These are phyloP conservation scores for Amanita brunnescens DNA, from an alignment of 768 basidiomycete genomes.

Conservation along the genomic window DNA sequence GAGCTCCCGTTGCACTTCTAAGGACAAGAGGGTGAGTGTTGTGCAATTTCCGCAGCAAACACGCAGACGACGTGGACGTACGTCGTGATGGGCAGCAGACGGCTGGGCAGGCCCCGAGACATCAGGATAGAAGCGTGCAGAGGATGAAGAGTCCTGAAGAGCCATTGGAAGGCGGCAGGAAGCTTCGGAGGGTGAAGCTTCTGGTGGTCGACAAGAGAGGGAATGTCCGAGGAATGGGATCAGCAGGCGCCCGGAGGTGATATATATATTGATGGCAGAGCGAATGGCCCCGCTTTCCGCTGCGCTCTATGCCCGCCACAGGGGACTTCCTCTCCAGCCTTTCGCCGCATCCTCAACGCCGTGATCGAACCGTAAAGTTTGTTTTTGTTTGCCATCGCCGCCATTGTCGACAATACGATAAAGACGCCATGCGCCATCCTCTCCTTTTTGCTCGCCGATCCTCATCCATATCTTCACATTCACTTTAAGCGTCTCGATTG, in stretches of 20 bases:
- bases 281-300: not conserved
- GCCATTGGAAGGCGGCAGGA: not conserved
- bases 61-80: not conserved
- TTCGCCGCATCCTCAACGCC: not conserved
- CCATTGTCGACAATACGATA: no score
- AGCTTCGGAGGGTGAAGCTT: no score
- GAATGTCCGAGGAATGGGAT: not conserved
- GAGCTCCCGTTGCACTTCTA: not conserved
- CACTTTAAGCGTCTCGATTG: constrained; percentile 2
- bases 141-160: not conserved
- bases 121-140: constrained; percentile 1
- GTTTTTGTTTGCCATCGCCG: not conserved
- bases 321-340: not conserved
- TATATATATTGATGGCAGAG: not conserved
- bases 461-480: not conserved
- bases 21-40: not conserved
- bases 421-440: not conserved
- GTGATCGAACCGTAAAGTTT: not conserved
- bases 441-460: not conserved
- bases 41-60: not conserved
- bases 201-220: not conserved
- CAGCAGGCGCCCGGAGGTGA: not conserved
- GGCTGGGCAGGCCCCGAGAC: not conserved
- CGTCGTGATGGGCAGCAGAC: not conserved
- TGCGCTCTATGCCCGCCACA: not conserved